Percentiles rank a stretch among this genome's conserved stretches.
Evolutionary conservation across 1,139 yeast species (phyloP).

Genomic region (Maudiozyma humilis): DNA sequence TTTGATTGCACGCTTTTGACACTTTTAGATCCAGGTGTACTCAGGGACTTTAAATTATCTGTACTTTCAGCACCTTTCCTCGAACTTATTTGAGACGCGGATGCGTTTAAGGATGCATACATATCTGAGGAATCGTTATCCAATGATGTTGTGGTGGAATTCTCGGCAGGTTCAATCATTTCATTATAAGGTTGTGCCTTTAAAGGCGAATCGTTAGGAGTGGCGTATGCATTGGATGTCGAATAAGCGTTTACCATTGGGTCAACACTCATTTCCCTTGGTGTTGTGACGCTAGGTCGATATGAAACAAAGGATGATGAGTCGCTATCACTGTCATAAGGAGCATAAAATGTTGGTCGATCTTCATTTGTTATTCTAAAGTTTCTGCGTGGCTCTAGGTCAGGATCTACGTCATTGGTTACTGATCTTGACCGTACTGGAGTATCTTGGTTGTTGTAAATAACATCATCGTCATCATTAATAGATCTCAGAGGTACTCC

Average conservation of each 20-base stretch:
- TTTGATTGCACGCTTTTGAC: constrained; percentile 3
- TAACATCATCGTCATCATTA: background rate
- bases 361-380: constrained; percentile 30
- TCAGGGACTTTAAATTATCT: background rate
- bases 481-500: background rate
- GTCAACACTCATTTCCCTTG: background rate
- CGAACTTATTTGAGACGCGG: background rate
- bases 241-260: background rate
- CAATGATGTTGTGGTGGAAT: background rate
- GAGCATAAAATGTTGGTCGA: constrained; percentile 23
- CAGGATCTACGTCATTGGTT: background rate
- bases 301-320: background rate
- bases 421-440: background rate
- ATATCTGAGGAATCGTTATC: background rate
- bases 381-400: constrained; percentile 14
- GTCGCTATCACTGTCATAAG: constrained; percentile 15
- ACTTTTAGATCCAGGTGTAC: constrained; percentile 5
- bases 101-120: background rate
- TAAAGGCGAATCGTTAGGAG: background rate
- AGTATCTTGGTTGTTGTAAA: background rate
- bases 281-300: background rate
- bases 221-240: background rate
- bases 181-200: background rate
- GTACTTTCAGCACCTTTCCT: background rate
- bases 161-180: background rate